These are phyloP conservation scores for Adansonia grandidieri DNA, from an alignment of 441 rosid genomes.

Conservation along the genomic window DNA sequence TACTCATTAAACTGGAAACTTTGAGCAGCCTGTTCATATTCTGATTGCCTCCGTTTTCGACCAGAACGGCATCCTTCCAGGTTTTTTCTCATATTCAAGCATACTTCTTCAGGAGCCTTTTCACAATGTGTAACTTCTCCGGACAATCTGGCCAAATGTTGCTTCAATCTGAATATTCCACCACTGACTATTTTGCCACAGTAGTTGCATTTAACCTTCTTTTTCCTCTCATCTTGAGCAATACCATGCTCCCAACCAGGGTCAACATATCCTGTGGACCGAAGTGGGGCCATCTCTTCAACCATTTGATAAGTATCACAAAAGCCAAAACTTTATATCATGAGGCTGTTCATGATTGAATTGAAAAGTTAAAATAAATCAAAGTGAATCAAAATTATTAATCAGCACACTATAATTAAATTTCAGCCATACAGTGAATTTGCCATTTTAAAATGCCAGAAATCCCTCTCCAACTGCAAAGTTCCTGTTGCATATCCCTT, in stretches of 20 bases:
- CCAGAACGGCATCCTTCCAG: conserved; percentile 73
- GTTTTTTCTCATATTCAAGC: conserved; percentile 70
- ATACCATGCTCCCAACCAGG: conserved; percentile 96
- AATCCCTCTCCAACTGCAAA: conserved; percentile 6
- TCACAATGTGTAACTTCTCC: conserved; percentile 90
- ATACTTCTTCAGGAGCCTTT: conserved; percentile 75
- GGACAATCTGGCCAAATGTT: conserved; percentile 79
- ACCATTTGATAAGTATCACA: conserved; percentile 31
- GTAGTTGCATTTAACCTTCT: conserved; percentile 89
- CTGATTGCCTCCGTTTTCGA: conserved; percentile 55
- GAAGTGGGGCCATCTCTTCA: conserved; percentile 62
- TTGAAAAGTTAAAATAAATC: conserved; percentile 5
- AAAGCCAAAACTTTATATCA: conserved; percentile 26
- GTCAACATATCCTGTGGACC: conserved; percentile 62
- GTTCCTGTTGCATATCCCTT: conserved; percentile 21
- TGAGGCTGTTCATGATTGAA: conserved; percentile 24
- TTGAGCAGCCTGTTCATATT: conserved; percentile 52
- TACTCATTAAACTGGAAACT: conserved; percentile 43
- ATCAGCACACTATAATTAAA: not conserved
- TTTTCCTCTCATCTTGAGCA: conserved; percentile 83
- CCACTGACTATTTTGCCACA: conserved; percentile 84
- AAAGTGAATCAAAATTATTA: conserved; percentile 8
- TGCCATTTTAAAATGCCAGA: conserved; percentile 20
- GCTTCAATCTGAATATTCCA: conserved; percentile 84
- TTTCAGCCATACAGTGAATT: conserved; percentile 21